Conservation (phyloP, 2,329 filamentous ascomycete species). For the Zymoseptoria passerinii region DNA sequence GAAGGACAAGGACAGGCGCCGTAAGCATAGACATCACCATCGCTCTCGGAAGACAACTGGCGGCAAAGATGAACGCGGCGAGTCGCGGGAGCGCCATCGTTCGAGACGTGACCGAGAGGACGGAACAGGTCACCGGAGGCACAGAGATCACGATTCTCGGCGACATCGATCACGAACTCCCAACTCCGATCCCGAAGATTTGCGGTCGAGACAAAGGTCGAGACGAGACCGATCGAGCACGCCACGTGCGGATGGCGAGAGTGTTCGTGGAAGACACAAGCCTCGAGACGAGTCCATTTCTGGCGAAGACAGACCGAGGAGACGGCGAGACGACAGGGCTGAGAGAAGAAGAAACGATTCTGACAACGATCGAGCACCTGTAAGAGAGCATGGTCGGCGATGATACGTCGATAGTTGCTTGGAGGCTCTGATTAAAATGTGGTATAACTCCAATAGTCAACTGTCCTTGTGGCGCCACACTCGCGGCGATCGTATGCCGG, state of each 20-base stretch:
- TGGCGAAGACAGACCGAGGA: background rate
- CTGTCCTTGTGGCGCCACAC: background rate
- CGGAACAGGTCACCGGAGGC: background rate
- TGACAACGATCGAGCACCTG: background rate
- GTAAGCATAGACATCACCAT: constrained; percentile 4
- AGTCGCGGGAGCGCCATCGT: background rate
- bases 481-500: background rate
- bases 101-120: background rate
- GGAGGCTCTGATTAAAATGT: background rate
- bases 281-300: background rate
- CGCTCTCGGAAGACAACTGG: background rate
- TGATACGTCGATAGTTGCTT: background rate
- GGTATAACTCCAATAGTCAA: background rate
- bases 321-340: background rate
- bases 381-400: background rate
- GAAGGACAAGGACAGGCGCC: constrained; percentile 32
- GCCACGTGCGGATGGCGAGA: background rate
- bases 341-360: background rate
- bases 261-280: background rate
- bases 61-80: background rate
- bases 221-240: background rate
- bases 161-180: background rate
- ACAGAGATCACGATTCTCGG: background rate
- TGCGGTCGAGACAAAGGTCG: background rate
- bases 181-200: background rate